Percentiles rank a stretch among this genome's conserved stretches.
Conservation (phyloP, 1,284 basidiomycete genomes). For the Cutaneotrichosporon sp. region DNA sequence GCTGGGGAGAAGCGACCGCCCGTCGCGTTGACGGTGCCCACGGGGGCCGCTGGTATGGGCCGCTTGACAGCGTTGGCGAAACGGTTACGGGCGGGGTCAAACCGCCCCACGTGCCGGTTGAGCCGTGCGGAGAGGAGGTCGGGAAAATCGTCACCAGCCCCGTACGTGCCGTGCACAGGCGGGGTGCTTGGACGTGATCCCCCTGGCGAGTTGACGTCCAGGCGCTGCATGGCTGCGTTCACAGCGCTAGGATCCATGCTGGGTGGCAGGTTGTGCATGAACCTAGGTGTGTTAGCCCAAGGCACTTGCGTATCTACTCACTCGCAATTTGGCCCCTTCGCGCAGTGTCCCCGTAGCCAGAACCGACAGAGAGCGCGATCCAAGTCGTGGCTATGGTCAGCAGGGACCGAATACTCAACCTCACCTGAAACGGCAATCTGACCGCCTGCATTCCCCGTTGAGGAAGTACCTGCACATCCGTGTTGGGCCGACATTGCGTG, state of each 20-base stretch:
- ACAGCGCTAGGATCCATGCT: constrained; percentile 49
- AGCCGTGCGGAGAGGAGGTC: constrained; percentile 50
- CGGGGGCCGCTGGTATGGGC: constrained; percentile 29
- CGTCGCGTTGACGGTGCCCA: constrained; percentile 18
- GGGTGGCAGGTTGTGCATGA: constrained; percentile 77
- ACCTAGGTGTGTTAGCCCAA: constrained; percentile 49
- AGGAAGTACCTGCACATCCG: constrained; percentile 92
- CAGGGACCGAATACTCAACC: constrained; percentile 24
- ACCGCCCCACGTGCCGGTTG: constrained; percentile 47
- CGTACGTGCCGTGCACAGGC: constrained; percentile 25
- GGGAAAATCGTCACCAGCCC: constrained; percentile 77
- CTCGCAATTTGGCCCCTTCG: constrained; percentile 72
- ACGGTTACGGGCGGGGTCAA: constrained; percentile 73
- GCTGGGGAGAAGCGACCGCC: constrained; percentile 30
- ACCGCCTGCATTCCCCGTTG: constrained; percentile 88
- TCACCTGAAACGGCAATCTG: constrained; percentile 95
- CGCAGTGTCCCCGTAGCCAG: constrained; percentile 94
- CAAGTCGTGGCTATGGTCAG: constrained; percentile 66
- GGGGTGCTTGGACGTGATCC: constrained; percentile 34
- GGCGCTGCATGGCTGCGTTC: constrained; percentile 64
- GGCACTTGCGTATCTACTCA: constrained; percentile 21
- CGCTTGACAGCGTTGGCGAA: constrained; percentile 59
- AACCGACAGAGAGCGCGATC: constrained; percentile 92
- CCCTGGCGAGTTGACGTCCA: constrained; percentile 56
- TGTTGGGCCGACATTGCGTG: constrained; percentile 55